phyloP scores from a whole-genome alignment of 805 yeast genomes.

The Cyberlindnera euphorbiae region DNA sequence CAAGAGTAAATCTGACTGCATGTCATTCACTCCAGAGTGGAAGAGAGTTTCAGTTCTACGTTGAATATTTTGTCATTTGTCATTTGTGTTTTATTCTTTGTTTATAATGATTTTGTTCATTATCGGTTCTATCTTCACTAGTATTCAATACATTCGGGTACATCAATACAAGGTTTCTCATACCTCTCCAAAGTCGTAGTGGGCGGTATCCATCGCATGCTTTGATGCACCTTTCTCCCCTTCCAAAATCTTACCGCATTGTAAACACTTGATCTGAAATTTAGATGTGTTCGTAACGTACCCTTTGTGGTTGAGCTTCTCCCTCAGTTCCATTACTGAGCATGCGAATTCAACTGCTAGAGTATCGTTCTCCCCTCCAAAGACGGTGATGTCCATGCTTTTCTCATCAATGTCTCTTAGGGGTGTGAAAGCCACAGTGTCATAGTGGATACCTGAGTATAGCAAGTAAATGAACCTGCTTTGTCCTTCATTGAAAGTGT shows the following conservation, averaged over 20 bases:
- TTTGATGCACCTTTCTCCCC: conserved; percentile 63
- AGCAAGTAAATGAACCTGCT: conserved; percentile 45
- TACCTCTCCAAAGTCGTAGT: conserved; percentile 52
- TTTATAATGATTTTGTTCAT: conserved; percentile 1
- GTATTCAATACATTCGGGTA: too few species aligned
- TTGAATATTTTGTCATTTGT: neutral
- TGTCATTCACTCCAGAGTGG: too few species aligned
- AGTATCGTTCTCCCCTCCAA: conserved; percentile 30
- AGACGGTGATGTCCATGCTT: conserved; percentile 36
- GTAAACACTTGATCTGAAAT: conserved; percentile 52
- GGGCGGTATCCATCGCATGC: conserved; percentile 63
- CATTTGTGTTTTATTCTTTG: neutral
- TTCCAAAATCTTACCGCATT: conserved; percentile 44
- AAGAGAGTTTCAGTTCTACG: neutral
- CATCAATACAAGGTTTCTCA: too few species aligned
- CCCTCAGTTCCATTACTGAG: conserved; percentile 37
- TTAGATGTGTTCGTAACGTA: conserved; percentile 62
- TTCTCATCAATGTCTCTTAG: conserved; percentile 26
- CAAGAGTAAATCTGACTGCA: too few species aligned
- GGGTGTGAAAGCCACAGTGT: conserved; percentile 42
- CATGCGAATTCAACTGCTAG: conserved; percentile 32
- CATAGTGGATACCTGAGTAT: conserved; percentile 74
- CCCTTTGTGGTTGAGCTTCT: conserved; percentile 42
- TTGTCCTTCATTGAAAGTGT: conserved; percentile 40
- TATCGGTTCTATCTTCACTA: neutral